Base-by-base conservation (phyloP, 495 filamentous ascomycete species). In the Lentithecium fluviatile region DNA sequence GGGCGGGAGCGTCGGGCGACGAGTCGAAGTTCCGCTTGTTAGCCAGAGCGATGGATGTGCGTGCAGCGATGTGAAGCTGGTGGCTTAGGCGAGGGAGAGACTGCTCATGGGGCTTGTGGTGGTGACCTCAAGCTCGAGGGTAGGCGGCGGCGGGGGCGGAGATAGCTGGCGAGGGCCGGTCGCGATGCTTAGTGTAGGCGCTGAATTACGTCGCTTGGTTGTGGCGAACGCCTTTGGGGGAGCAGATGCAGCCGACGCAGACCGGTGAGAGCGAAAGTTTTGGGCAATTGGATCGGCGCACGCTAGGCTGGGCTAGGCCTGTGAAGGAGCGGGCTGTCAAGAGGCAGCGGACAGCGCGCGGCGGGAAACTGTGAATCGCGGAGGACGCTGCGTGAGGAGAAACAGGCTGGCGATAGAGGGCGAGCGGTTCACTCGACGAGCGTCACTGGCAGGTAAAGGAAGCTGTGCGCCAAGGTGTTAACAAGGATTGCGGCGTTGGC, bases 1-100 rank as follows among this genome's bases (percentile, higher is more conserved):
- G 37, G 50, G 58, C 50, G 26, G 45, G 58, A 38, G 47, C 36
- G 56, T 60, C 57, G 37, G 43, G 34, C 36, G 67, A 52, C 52
- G 51, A 50, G 56, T 58, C 23, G 36, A 42, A 52, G 34, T 65
- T 19, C 57, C 51, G 61, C 60, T 32, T 65, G 54, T 49, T 62
- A 65, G 66, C 66, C 66, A 69, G 66, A 61, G 60, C 58, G 66
- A 53, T 68, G 60, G 46, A 56, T 64, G 21, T 49, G 32, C 37
- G 42, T 21, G 29, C 19, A 15, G 21, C 32, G 48, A 38, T 54
- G 23, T 61, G 56, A 52, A 40, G 45, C 26, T 49, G 49, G 24
- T 40, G 60, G 56, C 11, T 56, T 53, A 43, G 6, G 15, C 5
- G 6, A 13, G 40, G 40, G 19, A 43, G 40, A 15, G 3, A 13